Evolutionary conservation across 371 early-diverging fungal genomes (phyloP).

Genomic region (Mucor indicus): DNA sequence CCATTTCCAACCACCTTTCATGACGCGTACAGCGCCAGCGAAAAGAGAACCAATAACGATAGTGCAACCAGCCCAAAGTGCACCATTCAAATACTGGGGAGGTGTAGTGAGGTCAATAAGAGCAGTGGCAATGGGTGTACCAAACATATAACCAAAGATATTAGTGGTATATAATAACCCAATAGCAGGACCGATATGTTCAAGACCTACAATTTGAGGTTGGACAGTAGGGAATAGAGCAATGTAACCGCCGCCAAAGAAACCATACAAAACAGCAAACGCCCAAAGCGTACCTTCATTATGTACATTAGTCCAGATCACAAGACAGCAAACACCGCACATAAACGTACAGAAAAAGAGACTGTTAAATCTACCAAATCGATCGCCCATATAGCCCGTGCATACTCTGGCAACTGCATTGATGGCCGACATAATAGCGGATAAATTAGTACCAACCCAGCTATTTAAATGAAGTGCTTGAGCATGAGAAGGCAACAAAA

Average conservation of each 20-base stretch:
- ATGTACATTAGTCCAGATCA: conserved; percentile 35
- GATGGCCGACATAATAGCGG: conserved; percentile 42
- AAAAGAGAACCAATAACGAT: conserved; percentile 25
- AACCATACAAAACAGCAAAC: conserved; percentile 40
- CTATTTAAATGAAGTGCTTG: conserved; percentile 20
- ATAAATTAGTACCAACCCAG: conserved; percentile 27
- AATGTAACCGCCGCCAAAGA: conserved; percentile 56
- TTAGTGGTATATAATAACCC: conserved; percentile 53
- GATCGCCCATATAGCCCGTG: conserved; percentile 51
- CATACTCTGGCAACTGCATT: conserved; percentile 42
- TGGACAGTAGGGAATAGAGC: conserved; percentile 49
- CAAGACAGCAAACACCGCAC: conserved; percentile 30
- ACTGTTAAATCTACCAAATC: conserved; percentile 52
- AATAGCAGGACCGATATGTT: conserved; percentile 46
- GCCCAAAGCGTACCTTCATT: conserved; percentile 33
- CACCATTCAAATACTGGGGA: conserved; percentile 25
- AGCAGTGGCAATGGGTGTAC: conserved; percentile 51
- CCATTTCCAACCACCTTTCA: conserved; percentile 25
- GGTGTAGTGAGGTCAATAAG: conserved; percentile 30
- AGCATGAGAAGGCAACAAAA: conserved; percentile 30
- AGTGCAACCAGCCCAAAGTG: conserved; percentile 28
- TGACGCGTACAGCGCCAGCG: conserved; percentile 26
- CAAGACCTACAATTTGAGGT: conserved; percentile 50
- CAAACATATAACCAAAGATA: conserved; percentile 52
- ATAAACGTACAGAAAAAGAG: conserved; percentile 42